Evolutionary conservation across 192 early-diverging fungal genomes (phyloP), one percentile per base, ranked within the genome.

Genomic region (Linnemannia zychae): DNA sequence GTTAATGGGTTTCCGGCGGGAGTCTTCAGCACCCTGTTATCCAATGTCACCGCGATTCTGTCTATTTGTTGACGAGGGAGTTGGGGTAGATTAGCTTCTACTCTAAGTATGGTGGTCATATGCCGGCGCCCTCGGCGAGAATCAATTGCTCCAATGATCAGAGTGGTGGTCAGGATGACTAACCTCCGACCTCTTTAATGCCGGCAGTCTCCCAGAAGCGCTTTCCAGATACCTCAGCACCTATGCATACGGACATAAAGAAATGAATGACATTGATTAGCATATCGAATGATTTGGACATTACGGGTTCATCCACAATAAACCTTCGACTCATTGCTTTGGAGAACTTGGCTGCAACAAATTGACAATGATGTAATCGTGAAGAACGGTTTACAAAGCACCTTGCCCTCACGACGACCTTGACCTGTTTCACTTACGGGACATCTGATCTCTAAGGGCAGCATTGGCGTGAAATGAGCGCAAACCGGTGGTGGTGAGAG

Each of bases 1-100:
- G 78, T 84, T 50, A 99, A 74, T 38, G 87, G 90, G 53, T 91
- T 88, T 50, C 96, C 96, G 48, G 90, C 91, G 11, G 98, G 98
- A 0, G 96, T 97, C 88, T 96, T 95, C 66, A 99, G 89, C 22
- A 89, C 78, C 12, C 96, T 92, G n/a, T 91, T 89, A 85, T 99
- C 98, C 20, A 99, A 90, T 31, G 87, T 87, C 71, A 97, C 89
- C 4, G 86, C 87, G 63, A 80, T 83, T 20, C 81, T 87, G 70
- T 91, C 91, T 81, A 65, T 60, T 52, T 38, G 22, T 22, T 2
- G 18, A 24, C 33, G 11, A 31, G 38, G 18, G 22, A 12, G 24
- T 18, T n/a, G 31, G 17, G 37, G 46, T 77, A 46, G 17, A 24
- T 69, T 72, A 24, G 7, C 9, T 57, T n/a, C 11, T 57, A 24